Base-by-base conservation (phyloP, 2,329 filamentous ascomycete genomes). In the Tolypocladium paradoxum region DNA sequence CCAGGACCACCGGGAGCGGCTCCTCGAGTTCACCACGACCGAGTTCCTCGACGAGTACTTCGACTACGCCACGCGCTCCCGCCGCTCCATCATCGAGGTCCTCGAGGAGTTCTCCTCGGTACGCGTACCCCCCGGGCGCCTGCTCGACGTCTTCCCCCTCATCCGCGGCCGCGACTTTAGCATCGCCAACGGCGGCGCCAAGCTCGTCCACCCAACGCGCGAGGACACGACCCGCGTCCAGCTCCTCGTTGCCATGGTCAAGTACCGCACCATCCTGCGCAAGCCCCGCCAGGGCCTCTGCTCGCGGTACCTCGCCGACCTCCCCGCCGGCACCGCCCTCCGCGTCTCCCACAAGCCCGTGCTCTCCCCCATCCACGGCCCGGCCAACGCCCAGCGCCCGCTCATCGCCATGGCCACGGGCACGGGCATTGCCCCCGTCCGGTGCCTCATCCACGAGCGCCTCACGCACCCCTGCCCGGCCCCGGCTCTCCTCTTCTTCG, bases 101-200 rank as follows among this genome's bases (percentile, higher is more conserved):
- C 78, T 99, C 31, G 84, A 92, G 53, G 93, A 99, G 61, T 99
- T 99, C 62, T 80, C 87, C 43, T 85, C 82, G 0, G 86, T 97
- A 52, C 85, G 84, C 56, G 82, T 99, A 2, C 91, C 93, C 0
- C 88, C 84, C 70, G 75, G 85, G 53, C 82, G 85, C 49, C 76
- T 85, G 1, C 76, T 88, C 11, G 82, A 85, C 52, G 76, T 91
- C 18, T 84, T 99, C 52, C 93, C 93, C 0, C 63, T 84, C 4
- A 85, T 97, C 48, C 84, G 90, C n/a, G 87, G 85, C n/a, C 81
- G 93, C 6, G 88, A 95, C 61, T 99, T 96, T 66, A 96, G 91
- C 68, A 91, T 97, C 56, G 89, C 90, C 35, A 93, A 87, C 57
- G 85, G 87, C 7, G 84, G 83, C 6, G 55, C 56, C 2, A 62